Evolutionary conservation across 2,329 filamentous ascomycete genomes (phyloP), one percentile per base, ranked within the genome.

Genomic region (Trichoderma sp.): DNA sequence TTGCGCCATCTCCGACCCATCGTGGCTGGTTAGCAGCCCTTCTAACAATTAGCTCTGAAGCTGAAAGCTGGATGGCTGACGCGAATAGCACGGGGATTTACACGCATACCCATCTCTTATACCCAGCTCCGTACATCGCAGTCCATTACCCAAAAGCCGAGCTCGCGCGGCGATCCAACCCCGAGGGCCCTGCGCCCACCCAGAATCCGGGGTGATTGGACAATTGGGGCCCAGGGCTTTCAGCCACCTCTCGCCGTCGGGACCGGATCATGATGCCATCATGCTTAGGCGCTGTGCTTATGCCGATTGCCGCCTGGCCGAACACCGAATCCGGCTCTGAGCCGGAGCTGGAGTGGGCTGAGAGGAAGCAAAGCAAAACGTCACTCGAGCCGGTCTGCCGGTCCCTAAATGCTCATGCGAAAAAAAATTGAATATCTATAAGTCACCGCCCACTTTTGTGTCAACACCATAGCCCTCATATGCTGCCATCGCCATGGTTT

Each of bases 141-240:
- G 6, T 31, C 11, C 11, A 11, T 4, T 6, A 29, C 12, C 60
- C 33, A 63, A 63, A 63, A 45, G 38, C 38, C 68, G 41, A 67
- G 27, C 24, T 66, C 59, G 56, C 68, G 38, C 68, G 38, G 71
- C 62, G 71, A 73, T 73, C 71, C 33, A 21, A 35, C 31, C 31
- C 29, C n/a, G 60, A 31, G 11, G 41, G 41, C 27, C 14, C 14
- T 38, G 29, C 69, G 16, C 41, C 60, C 41, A 35, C 60, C 45
- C 31, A 56, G n/a, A 73, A 65, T 73, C 71, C 45, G 71, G 71
- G 71, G 71, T 56, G 41, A 64, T 65, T 73, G 71, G 69, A 33
- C 59, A 50, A 63, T 53, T 63, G 59, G 60, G 60, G 60, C 60
- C 16, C 3, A 21, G 8, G 33, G 41, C 59, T 64, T 21, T 21